These are phyloP conservation scores for Exophiala xenobiotica DNA, from an alignment of 2,329 filamentous ascomycete species.

Conservation along the genomic window DNA sequence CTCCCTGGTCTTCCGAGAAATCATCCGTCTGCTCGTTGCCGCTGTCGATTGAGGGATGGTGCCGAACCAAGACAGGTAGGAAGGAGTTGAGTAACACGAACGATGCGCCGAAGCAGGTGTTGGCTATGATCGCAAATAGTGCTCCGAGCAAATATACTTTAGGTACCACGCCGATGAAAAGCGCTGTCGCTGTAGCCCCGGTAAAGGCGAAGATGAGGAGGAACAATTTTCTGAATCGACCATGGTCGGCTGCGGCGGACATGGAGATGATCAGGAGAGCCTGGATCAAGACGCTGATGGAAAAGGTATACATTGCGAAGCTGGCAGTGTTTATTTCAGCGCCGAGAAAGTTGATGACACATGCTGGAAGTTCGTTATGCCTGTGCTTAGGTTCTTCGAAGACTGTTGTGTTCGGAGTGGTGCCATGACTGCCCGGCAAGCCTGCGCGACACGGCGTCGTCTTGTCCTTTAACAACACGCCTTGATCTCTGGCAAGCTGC, in stretches of 20 bases:
- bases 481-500: constrained; percentile 87
- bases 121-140: constrained; percentile 82
- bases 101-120: constrained; percentile 90
- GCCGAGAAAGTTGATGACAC: constrained; percentile 78
- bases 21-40: not conserved
- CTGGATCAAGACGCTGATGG: constrained; percentile 83
- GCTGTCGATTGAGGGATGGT: constrained; percentile 62
- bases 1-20: constrained; percentile 6
- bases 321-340: constrained; percentile 90
- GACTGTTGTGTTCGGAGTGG: constrained; percentile 34
- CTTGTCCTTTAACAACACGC: constrained; percentile 77
- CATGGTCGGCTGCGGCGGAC: constrained; percentile 93
- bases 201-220: constrained; percentile 80
- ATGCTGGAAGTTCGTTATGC: constrained; percentile 43
- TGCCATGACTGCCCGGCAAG: constrained; percentile 44
- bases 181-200: constrained; percentile 81
- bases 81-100: constrained; percentile 97
- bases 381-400: constrained; percentile 25
- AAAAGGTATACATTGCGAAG: constrained; percentile 99
- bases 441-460: constrained; percentile 68
- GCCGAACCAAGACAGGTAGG: constrained; percentile 81
- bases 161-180: constrained; percentile 76
- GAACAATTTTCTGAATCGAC: constrained; percentile 84
- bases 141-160: constrained; percentile 77
- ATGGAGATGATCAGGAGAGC: constrained; percentile 91